Evolutionary conservation across 2,329 filamentous ascomycete species (phyloP), one percentile per base, ranked within the genome.

Genomic region (Penicillium brasilianum): DNA sequence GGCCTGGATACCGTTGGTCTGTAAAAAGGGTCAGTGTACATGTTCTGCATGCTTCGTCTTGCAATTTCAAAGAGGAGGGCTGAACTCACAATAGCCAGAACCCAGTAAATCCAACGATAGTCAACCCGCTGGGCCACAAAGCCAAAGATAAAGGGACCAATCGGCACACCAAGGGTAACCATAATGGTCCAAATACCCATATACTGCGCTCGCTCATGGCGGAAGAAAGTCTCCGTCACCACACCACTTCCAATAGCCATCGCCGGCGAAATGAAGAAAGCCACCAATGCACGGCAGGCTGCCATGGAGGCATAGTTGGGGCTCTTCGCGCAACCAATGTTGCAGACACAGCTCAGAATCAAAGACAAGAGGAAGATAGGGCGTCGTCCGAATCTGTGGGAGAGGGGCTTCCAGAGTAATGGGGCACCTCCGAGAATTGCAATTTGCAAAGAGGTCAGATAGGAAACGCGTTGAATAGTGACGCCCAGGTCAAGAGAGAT

Each of bases 71-170:
- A n/a, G n/a, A 6, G 8, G 39, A 10, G 10, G 37, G 3, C 0
- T 1, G 2, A 48, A 65, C 76, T 72, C 63, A 84, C 82, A 43
- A 87, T 87, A 1, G 84, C 83, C 22, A 87, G 73, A 22, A 83
- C 79, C 80, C 82, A 87, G 71, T 84, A 87, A 28, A 87, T 85
- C 85, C 85, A 87, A 16, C 82, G 78, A 58, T 84, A 87, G 0
- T 82, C 81, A 14, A 83, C 80, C 10, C 82, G 78, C 58, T 83
- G 75, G 0, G 82, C 79, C 0, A 87, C 84, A n/a, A 76, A 76
- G 0, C 74, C 74, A 30, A 76, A 73, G 22, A 77, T 74, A 18
- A 76, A 72, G 1, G 74, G 74, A 11, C 72, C 73, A 22, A 77
- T 62, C 1, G 81, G 81, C 28, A 82, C 77, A 46, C 82, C 82